These are phyloP conservation scores for Boletus tylopilopsis DNA, from an alignment of 768 basidiomycete species.

Conservation along the genomic window DNA sequence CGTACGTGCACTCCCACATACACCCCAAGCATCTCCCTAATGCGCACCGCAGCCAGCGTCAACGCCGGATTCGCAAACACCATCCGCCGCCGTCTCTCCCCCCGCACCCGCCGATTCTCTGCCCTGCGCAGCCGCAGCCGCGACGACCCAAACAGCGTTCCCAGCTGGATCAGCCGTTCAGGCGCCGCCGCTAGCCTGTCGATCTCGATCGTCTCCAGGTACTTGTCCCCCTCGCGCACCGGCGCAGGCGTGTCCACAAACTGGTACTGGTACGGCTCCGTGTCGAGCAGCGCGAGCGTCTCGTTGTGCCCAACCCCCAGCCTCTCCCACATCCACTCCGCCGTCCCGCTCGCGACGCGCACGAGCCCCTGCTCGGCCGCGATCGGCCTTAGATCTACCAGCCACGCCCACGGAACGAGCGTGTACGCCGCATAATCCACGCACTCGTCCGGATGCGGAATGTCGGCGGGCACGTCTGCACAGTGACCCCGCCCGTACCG, in stretches of 20 bases:
- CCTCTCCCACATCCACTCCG: constrained; percentile 22
- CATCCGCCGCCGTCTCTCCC: constrained; percentile 53
- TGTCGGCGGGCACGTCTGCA: constrained; percentile 30
- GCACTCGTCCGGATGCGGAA: constrained; percentile 53
- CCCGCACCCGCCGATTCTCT: constrained; percentile 41
- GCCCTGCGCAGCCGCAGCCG: constrained; percentile 50
- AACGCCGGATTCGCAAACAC: constrained; percentile 50
- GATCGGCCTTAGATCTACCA: constrained; percentile 52
- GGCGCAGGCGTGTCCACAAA: constrained; percentile 19
- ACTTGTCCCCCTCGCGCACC: constrained; percentile 9
- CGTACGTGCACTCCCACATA: constrained; percentile 69
- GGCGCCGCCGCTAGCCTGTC: constrained; percentile 7
- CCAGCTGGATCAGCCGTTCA: constrained; percentile 61
- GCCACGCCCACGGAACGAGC: constrained; percentile 64
- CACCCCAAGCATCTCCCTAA: constrained; percentile 41
- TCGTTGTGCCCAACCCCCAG: constrained; percentile 35
- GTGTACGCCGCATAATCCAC: constrained; percentile 58
- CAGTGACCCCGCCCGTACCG: constrained; percentile 49
- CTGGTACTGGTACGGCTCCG: constrained; percentile 48
- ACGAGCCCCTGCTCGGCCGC: constrained; percentile 39
- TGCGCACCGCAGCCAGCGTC: constrained; percentile 38
- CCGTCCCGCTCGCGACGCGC: constrained; percentile 48
- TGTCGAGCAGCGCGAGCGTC: constrained; percentile 49
- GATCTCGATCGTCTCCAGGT: constrained; percentile 3
- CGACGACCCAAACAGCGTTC: constrained; percentile 74